Evolutionary conservation across 345 rosid genomes (phyloP).

Genomic region (Clarkia xantiana): DNA sequence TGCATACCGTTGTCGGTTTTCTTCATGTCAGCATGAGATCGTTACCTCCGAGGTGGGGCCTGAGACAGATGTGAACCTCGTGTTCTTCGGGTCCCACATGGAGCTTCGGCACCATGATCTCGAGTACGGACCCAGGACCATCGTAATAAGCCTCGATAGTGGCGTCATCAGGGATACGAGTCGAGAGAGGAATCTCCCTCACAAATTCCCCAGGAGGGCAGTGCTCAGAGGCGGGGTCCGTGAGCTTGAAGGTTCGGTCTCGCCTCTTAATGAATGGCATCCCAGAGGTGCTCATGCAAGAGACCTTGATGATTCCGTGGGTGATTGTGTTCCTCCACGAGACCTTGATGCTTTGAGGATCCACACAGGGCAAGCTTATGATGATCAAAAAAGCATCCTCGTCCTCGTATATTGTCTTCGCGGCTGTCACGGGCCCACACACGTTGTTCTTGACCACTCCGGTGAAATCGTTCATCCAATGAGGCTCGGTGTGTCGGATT

Average conservation of each 20-base stretch:
- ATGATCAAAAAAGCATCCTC: constrained; percentile 59
- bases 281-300: constrained; percentile 60
- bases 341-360: constrained; percentile 73
- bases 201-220: constrained; percentile 87
- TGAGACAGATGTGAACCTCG: constrained; percentile 74
- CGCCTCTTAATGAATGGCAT: constrained; percentile 64
- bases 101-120: constrained; percentile 68
- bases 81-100: constrained; percentile 81
- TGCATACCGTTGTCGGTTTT: too few species aligned
- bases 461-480: constrained; percentile 29
- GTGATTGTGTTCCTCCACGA: constrained; percentile 65
- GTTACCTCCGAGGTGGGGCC: constrained; percentile 18
- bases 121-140: constrained; percentile 59
- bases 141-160: constrained; percentile 66
- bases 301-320: constrained; percentile 73
- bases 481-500: constrained; percentile 13
- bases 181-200: constrained; percentile 58
- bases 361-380: constrained; percentile 64
- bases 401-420: constrained; percentile 72
- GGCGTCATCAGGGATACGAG: constrained; percentile 81
- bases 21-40: too few species aligned
- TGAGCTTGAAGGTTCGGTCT: constrained; percentile 77
- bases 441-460: constrained; percentile 38
- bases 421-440: constrained; percentile 65
- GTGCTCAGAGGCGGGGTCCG: constrained; percentile 84